These are phyloP conservation scores for Obba rivulosa DNA, from an alignment of 768 basidiomycete genomes.

Conservation along the genomic window DNA sequence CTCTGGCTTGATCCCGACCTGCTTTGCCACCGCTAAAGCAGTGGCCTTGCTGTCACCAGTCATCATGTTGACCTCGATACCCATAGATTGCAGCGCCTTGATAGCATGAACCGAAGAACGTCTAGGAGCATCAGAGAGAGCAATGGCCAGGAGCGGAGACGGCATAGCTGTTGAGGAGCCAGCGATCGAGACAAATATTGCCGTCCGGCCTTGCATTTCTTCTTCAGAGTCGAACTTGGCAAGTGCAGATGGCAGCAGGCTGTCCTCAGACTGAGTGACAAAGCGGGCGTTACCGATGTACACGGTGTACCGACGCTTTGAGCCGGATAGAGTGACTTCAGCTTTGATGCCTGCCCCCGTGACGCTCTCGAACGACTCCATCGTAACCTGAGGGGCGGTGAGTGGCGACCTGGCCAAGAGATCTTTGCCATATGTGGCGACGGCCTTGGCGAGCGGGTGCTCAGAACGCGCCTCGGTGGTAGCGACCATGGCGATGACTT, in stretches of 20 bases:
- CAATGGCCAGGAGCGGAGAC: conserved; percentile 70
- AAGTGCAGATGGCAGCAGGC: conserved; percentile 54
- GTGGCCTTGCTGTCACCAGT: conserved; percentile 89
- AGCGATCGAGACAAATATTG: conserved; percentile 78
- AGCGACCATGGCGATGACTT: conserved; percentile 75
- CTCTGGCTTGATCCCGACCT: conserved; percentile 81
- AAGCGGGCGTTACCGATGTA: conserved; percentile 77
- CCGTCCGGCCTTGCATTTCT: conserved; percentile 67
- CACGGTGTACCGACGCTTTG: conserved; percentile 42
- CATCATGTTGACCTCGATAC: conserved; percentile 88
- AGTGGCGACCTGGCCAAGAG: conserved; percentile 38
- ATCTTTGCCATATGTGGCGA: conserved; percentile 77
- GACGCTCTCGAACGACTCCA: conserved; percentile 79
- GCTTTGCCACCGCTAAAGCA: conserved; percentile 81
- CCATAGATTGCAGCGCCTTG: conserved; percentile 76
- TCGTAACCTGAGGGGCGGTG: conserved; percentile 42
- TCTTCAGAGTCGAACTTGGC: conserved; percentile 66
- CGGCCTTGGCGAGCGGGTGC: conserved; percentile 93
- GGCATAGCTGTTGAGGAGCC: conserved; percentile 34
- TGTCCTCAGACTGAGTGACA: conserved; percentile 48
- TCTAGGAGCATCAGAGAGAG: conserved; percentile 85
- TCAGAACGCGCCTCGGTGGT: conserved; percentile 90
- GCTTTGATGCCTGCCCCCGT: conserved; percentile 89
- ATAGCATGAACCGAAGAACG: conserved; percentile 82
- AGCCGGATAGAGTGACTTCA: conserved; percentile 45